Base-by-base conservation (phyloP, 1,139 yeast species). In the Yamadazyma friedrichii region DNA sequence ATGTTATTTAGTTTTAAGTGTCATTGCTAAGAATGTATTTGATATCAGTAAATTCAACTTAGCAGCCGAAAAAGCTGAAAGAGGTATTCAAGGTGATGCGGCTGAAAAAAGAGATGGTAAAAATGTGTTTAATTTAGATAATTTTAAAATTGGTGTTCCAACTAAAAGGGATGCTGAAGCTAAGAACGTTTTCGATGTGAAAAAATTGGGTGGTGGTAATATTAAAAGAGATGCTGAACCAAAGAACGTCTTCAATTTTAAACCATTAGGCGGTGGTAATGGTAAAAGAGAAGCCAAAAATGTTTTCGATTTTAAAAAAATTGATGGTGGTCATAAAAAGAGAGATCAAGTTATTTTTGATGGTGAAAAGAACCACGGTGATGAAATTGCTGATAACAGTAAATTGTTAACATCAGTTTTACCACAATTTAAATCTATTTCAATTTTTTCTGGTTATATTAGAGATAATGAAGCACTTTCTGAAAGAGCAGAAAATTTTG, bases 371-470 rank as follows among this genome's bases (percentile, higher is more conserved):
- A 5, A 20, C 5, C 8, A 5, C 8, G 50, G 46, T 33, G 31
- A 26, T 6, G 16, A 6, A 6, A 41, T 41, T 17, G 36, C 41
- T 10, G 48, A 43, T 34, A 43, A 44, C 20, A 36, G 12, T 2
- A 12, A 38, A 11, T 43, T 50, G 13, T 42, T 51, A 13, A 52
- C 50, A 29, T 42, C 51, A 2, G 42, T 69, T 24, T 61, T 71
- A 33, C 74, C 80, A 5, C 78, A 75, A 48, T 59, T 68, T 37
- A 58, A 57, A 25, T 61, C 63, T 12, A 66, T 80, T 33, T 70
- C 80, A 2, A 63, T 80, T 2, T 78, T 80, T 55, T 65, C 84
- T 2, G 74, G 78, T 1, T 80, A 80, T 53, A 57, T 81, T 24
- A 66, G 87, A 43, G 83, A 80, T 50, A 62, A 74, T 49, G 55